Evolutionary conservation across 129 eudicot genomes (phyloP).

Genomic region (Helichrysum umbraculigerum): DNA sequence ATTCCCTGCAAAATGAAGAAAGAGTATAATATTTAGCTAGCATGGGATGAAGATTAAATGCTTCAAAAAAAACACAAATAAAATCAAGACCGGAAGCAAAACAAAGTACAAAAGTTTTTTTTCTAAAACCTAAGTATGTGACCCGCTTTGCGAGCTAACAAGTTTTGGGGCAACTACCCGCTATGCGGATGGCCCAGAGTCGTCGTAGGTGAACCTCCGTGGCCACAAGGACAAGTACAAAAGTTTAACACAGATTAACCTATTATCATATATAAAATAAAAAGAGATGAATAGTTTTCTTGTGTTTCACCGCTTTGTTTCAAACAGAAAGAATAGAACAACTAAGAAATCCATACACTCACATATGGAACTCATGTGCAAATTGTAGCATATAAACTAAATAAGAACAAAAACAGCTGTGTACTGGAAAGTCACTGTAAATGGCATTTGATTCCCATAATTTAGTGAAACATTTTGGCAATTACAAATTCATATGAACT

Average conservation of each 20-base stretch:
- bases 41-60: background rate
- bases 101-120: background rate
- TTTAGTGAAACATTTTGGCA: background rate
- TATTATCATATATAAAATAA: background rate
- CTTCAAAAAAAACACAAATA: background rate
- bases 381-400: background rate
- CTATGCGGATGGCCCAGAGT: no score
- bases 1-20: conserved; percentile 62
- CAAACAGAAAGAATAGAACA: background rate
- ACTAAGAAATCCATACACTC: background rate
- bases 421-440: background rate
- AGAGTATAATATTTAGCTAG: background rate
- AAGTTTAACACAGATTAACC: background rate
- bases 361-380: background rate
- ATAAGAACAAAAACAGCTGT: background rate
- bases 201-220: no score
- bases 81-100: background rate
- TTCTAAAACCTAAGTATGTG: no score
- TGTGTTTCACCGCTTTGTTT: background rate
- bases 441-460: background rate
- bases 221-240: background rate
- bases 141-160: no score
- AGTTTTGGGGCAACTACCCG: no score
- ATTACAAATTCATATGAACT: background rate
- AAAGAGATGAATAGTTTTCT: no score